Base-by-base conservation (phyloP, 23 red algal genomes). In the Gracilaria vermiculophylla region DNA sequence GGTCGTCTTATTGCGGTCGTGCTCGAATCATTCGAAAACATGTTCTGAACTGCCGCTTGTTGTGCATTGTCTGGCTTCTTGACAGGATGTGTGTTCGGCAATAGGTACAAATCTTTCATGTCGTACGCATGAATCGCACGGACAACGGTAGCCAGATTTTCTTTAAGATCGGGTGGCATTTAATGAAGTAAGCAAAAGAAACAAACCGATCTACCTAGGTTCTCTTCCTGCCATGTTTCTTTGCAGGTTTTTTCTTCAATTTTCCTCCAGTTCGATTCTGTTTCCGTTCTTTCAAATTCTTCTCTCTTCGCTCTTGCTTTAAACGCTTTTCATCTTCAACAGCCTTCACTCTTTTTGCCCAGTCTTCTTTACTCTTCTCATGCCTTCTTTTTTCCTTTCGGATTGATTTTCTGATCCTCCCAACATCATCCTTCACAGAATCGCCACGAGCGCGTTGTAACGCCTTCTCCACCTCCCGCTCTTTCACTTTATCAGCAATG, bases 301-400 rank as follows among this genome's bases (percentile, higher is more conserved):
- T 88, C 15, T 40, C 58, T 21, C 84, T 62, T 66, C 37, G 66
- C 29, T 88, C 84, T 43, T 88, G 84, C n/a, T 51, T 76, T 47
- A 45, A 55, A 21, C 42, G 44, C 53, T 77, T 88, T 31, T 88
- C 84, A 16, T 88, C 69, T 33, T 88, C 72, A 10, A 88, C 66
- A 39, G 84, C 69, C 27, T 88, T 70, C 5, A 88, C 84, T 52
- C 84, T 67, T 28, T 76, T 61, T 27, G 84, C 69, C 84, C 84
- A 88, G 1, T 88, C 69, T 34, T 88, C 84, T 44, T 88, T 76
- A 54, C 84, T 88, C 84, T 88, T 88, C 17, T 76, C 84, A 56
- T 53, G 66, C 56, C 65, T 88, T 57, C 84, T 58, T 41, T 77
- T 76, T 34, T 77, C 84, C 52, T 51, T 73, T 0, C 84, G 66